phyloP scores from a whole-genome alignment of 2,329 filamentous ascomycete genomes.

The Coniochaeta sp. region DNA sequence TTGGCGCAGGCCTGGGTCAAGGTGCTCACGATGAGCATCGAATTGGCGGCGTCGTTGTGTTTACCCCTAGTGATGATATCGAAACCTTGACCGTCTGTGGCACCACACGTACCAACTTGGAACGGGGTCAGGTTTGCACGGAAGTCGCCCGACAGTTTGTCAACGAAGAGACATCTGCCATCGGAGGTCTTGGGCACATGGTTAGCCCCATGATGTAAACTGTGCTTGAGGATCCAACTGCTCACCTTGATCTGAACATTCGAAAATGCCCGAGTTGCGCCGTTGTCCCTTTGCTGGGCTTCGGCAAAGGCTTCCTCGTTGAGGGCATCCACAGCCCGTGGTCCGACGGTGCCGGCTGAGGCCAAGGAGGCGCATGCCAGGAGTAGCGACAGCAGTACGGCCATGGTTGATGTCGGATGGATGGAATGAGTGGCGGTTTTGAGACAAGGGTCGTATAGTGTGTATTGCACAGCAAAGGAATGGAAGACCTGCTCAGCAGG shows the following conservation, averaged over 20 bases:
- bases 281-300: slow-evolving; percentile 35
- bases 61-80: slow-evolving; percentile 41
- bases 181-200: slow-evolving; percentile 24
- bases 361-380: slow-evolving; percentile 20
- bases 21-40: slow-evolving; percentile 47
- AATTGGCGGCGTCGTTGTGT: slow-evolving; percentile 39
- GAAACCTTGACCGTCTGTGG: slow-evolving; percentile 36
- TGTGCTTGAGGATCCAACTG: background rate
- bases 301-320: slow-evolving; percentile 35
- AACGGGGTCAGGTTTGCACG: slow-evolving; percentile 39
- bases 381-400: slow-evolving; percentile 14
- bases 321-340: slow-evolving; percentile 31
- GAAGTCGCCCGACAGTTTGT: slow-evolving; percentile 39
- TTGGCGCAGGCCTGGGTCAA: slow-evolving; percentile 53
- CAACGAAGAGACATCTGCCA: slow-evolving; percentile 38
- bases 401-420: slow-evolving; percentile 11
- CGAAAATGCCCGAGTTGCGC: slow-evolving; percentile 35
- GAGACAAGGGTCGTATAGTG: slow-evolving; percentile 3
- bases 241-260: slow-evolving; percentile 32
- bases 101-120: slow-evolving; percentile 35
- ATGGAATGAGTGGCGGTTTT: background rate
- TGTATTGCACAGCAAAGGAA: slow-evolving; percentile 12
- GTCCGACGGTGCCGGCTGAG: slow-evolving; percentile 15
- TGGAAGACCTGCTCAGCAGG: slow-evolving; percentile 26
- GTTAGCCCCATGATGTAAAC: slow-evolving; percentile 6